Evolutionary conservation across 2,329 filamentous ascomycete species (phyloP).

Genomic region (Fusarium coffeatum): DNA sequence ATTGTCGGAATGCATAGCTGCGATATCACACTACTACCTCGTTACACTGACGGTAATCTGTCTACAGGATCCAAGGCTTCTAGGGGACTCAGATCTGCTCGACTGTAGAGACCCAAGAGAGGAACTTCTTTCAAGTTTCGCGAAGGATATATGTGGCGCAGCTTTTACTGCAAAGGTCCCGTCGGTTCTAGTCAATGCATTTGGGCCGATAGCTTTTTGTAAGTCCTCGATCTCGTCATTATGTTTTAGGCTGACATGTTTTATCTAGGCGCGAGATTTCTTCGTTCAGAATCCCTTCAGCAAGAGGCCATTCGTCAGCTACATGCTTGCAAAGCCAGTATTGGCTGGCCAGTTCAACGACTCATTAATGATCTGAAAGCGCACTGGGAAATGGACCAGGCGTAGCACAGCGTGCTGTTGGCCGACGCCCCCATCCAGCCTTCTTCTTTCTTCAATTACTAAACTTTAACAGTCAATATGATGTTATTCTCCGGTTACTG

Average conservation of each 20-base stretch:
- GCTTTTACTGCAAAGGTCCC: conserved; percentile 58
- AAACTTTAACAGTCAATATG: too few species aligned
- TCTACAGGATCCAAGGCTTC: conserved; percentile 9
- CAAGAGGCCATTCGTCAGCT: conserved; percentile 51
- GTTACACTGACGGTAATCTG: conserved; percentile 51
- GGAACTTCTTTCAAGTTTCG: conserved; percentile 50
- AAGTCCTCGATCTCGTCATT: conserved; percentile 25
- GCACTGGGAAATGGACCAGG: conserved; percentile 39
- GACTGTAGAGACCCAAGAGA: conserved; percentile 7
- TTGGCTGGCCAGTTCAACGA: conserved; percentile 55
- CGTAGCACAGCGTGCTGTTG: neutral
- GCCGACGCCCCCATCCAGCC: accelerated
- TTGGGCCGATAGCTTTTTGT: conserved; percentile 62
- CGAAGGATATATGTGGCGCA: conserved; percentile 56
- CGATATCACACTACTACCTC: conserved; percentile 58
- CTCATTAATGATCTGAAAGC: conserved; percentile 49
- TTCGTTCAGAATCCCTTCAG: conserved; percentile 43
- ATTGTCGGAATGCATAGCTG: conserved; percentile 47
- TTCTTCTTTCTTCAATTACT: too few species aligned
- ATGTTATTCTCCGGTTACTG: neutral
- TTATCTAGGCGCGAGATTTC: conserved; percentile 47
- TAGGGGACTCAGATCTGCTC: neutral
- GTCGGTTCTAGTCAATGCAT: conserved; percentile 60
- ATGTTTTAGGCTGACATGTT: neutral
- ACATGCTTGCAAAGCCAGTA: conserved; percentile 49